Evolutionary conservation across 441 rosid species (phyloP).

Genomic region (Populus tomentosa): DNA sequence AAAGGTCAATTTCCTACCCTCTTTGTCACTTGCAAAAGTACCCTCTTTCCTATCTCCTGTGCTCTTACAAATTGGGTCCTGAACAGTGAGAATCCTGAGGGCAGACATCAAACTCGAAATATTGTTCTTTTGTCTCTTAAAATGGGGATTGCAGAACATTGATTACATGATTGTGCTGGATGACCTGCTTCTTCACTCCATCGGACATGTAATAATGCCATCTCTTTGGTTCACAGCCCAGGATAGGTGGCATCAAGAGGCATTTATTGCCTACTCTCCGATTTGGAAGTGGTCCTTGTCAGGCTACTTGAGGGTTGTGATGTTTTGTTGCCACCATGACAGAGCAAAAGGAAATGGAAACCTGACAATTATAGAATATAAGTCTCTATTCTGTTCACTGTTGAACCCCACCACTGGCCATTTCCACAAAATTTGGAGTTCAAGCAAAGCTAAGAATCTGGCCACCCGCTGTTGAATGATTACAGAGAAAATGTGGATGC

Average conservation of each 20-base stretch:
- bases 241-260: neutral
- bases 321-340: neutral
- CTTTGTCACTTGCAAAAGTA: neutral
- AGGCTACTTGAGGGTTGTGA: neutral
- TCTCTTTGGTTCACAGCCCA: neutral
- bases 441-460: neutral
- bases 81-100: neutral
- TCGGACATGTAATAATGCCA: neutral
- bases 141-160: neutral
- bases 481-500: neutral
- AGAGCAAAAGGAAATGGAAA: neutral
- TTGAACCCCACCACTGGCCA: neutral
- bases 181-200: neutral
- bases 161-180: neutral
- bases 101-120: neutral
- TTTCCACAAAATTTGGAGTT: constrained; percentile 10
- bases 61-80: neutral
- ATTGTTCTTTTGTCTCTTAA: neutral
- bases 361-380: neutral
- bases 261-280: neutral
- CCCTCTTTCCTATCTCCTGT: neutral
- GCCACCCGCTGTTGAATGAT: neutral
- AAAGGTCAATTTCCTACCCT: too few relatives aligned
- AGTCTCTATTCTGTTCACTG: neutral
- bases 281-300: neutral